Base-by-base conservation (phyloP, 192 early-diverging fungal species). In the Gryganskiella cystojenkinii region DNA sequence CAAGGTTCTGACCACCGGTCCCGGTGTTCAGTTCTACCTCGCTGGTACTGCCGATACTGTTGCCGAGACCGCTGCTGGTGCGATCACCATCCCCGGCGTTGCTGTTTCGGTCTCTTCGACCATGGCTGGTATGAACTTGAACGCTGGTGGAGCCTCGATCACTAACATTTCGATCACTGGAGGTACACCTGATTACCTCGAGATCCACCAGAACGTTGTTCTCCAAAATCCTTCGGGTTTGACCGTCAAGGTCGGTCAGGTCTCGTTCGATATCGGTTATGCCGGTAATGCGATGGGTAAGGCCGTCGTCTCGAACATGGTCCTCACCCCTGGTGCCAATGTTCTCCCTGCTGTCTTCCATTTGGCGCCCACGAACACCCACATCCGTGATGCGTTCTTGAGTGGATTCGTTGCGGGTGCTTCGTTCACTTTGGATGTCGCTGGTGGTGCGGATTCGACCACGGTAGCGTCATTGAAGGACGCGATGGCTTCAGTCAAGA, bases 41-140 rank as follows among this genome's bases (percentile, higher is more conserved):
- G 55, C 53, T 44, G 88, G 88, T 70, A 83, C 63, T 20, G 88
- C 86, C 15, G 73, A 73, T 53, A 85, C 84, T 53, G 74, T 80
- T 20, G 85, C 85, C 27, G 52, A 68, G 2, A 91, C 90, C 37
- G 75, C 88, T 35, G 72, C 87, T 22, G 90, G 90, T 61, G 44
- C 53, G 17, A 67, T 91, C 40, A 78, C 61, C n/a, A 79, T 90
- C 49, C 57, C 81, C 30, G 86, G 84, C 20, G 72, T 91, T 28
- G 58, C 75, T 10, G 87, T 90, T 71, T 79, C 46, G 62, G 85
- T 86, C 31, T 46, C 61, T 24, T 82, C 87, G 10, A 44, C 61
- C 46, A 54, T 91, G 35, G 56, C 64, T 2, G 90, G 90, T 49
- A 79, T 91, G 60, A 85, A 85, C 61, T 67, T 91, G 30, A 83